These are phyloP conservation scores for Rachicladosporium sp. DNA, from an alignment of 2,329 filamentous ascomycete genomes.

Conservation along the genomic window DNA sequence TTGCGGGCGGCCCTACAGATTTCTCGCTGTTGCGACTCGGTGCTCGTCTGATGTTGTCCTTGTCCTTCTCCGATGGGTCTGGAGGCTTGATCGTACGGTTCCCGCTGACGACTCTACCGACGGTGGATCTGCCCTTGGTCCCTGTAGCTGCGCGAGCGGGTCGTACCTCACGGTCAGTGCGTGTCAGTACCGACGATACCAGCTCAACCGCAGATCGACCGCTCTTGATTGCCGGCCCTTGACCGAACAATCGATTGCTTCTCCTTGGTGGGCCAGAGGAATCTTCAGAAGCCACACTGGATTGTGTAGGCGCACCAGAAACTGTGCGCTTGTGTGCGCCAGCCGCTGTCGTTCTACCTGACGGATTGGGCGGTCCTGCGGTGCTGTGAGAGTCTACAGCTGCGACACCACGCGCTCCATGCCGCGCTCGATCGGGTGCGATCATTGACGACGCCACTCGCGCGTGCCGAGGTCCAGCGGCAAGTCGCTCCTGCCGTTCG, in stretches of 20 bases:
- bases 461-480: slow-evolving; percentile 21
- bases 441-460: slow-evolving; percentile 16
- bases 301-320: slow-evolving; percentile 58
- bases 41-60: slow-evolving; percentile 46
- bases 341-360: slow-evolving; percentile 3
- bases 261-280: slow-evolving; percentile 33
- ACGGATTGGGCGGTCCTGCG: slow-evolving; percentile 4
- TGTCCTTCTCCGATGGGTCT: slow-evolving; percentile 47
- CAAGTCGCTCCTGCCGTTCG: slow-evolving; percentile 4
- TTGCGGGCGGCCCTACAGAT: slow-evolving; percentile 23
- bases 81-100: slow-evolving; percentile 54
- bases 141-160: slow-evolving; percentile 54
- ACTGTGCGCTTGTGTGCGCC: slow-evolving; percentile 71
- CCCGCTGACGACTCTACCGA: slow-evolving; percentile 79
- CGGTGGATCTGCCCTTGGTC: slow-evolving; percentile 54
- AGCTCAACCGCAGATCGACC: slow-evolving; percentile 44
- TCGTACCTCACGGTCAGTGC: slow-evolving; percentile 33
- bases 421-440: slow-evolving; percentile 14
- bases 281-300: slow-evolving; percentile 21
- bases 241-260: slow-evolving; percentile 42
- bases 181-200: slow-evolving; percentile 44
- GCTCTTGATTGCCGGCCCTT: slow-evolving; percentile 52
- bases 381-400: no score
- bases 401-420: slow-evolving; percentile 14
- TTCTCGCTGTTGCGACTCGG: slow-evolving; percentile 37